Conservation (phyloP, 164 flowering plant genomes). For the Vitis amurensis region DNA sequence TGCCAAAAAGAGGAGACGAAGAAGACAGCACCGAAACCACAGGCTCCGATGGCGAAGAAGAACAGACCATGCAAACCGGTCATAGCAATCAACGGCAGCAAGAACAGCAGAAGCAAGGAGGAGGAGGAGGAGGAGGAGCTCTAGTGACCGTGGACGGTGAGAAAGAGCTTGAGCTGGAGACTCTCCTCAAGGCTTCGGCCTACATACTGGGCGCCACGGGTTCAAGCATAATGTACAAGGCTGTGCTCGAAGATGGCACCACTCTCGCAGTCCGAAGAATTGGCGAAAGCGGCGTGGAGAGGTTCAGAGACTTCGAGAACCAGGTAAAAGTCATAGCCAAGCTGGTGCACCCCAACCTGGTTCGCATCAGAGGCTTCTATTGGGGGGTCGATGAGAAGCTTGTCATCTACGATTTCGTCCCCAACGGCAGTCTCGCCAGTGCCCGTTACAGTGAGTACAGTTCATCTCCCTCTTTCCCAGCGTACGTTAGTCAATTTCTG, state of each 20-base stretch:
- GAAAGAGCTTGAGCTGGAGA: conserved; percentile 74
- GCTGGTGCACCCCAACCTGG: conserved; percentile 82
- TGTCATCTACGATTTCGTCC: conserved; percentile 83
- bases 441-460: conserved; percentile 70
- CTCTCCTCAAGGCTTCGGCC: conserved; percentile 86
- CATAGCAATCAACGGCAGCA: conserved; percentile 14
- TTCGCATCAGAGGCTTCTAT: conserved; percentile 78
- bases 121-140: conserved; percentile 44
- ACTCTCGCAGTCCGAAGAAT: conserved; percentile 62
- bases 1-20: conserved; percentile 23
- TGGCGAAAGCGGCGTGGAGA: conserved; percentile 62
- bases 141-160: conserved; percentile 78
- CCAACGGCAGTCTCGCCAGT: conserved; percentile 88
- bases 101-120: conserved; percentile 20
- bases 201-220: conserved; percentile 89
- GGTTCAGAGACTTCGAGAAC: conserved; percentile 76
- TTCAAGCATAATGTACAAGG: conserved; percentile 90
- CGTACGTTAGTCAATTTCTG: conserved; percentile 5
- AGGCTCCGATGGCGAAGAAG: conserved; percentile 21
- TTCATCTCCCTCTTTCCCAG: not conserved
- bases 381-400: conserved; percentile 97
- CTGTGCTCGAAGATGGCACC: conserved; percentile 67
- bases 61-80: conserved; percentile 7
- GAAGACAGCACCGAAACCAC: conserved; percentile 21
- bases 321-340: conserved; percentile 73